A percentile compares a stretch with the other conserved stretches of the same genome.
Conservation (phyloP, 371 early-diverging fungal species). For the Amoeboaphelidium protococcarum region DNA sequence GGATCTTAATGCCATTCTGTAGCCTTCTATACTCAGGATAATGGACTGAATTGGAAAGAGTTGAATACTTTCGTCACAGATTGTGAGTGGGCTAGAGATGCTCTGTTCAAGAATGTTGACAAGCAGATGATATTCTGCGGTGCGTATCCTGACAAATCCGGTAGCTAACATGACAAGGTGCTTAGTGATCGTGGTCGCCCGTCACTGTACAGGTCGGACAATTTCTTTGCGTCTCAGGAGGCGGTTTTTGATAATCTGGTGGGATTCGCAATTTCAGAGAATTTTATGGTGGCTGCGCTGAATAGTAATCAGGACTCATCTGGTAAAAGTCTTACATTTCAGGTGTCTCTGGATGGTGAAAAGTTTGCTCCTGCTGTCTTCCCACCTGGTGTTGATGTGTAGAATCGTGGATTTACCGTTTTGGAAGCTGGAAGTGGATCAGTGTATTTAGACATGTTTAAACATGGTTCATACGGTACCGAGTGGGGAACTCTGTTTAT, state of each 20-base stretch:
- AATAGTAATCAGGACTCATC: neutral
- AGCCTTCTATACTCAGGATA: constrained; percentile 37
- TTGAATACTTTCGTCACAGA: constrained; percentile 39
- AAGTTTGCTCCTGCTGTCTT: neutral
- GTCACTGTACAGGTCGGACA: neutral
- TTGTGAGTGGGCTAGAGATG: constrained; percentile 47
- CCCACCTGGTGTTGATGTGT: neutral
- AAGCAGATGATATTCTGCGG: constrained; percentile 36
- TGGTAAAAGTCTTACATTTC: constrained; percentile 3
- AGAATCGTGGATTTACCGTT: neutral
- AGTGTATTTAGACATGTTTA: neutral
- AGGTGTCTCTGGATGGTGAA: constrained; percentile 3
- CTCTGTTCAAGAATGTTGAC: constrained; percentile 17
- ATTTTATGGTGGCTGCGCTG: neutral
- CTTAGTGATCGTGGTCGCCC: too few species aligned
- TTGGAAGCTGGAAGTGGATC: neutral
- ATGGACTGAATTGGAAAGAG: constrained; percentile 37
- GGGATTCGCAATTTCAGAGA: neutral
- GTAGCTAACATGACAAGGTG: too few species aligned
- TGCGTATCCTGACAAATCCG: constrained; percentile 24
- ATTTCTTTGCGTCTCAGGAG: neutral
- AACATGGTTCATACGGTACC: neutral
- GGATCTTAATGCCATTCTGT: constrained; percentile 29
- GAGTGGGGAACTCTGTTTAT: neutral
- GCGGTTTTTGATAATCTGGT: neutral